Percentiles rank a stretch among this genome's conserved stretches.
Evolutionary conservation across 768 basidiomycete genomes (phyloP).

Genomic region (Trametes punicea): DNA sequence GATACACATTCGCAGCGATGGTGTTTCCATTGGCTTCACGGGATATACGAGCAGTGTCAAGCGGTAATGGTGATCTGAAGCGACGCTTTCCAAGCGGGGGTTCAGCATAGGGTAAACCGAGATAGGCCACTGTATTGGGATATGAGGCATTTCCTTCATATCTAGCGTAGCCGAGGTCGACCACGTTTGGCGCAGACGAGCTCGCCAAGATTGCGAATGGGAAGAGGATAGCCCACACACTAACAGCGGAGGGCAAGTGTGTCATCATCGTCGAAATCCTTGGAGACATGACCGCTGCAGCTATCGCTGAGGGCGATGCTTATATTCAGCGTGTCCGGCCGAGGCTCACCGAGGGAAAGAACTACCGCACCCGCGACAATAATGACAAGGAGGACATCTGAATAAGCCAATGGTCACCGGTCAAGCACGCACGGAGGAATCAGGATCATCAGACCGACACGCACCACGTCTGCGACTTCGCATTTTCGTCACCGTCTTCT

Average conservation of each 20-base stretch:
- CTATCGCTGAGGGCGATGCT: too few species aligned
- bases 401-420: constrained; percentile 10
- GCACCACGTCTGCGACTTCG: neutral
- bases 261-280: neutral
- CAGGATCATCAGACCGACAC: constrained; percentile 8
- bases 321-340: too few species aligned
- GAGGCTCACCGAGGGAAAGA: neutral
- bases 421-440: neutral
- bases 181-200: constrained; percentile 25
- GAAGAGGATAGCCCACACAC: neutral
- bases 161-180: constrained; percentile 57
- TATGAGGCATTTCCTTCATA: constrained; percentile 53
- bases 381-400: neutral
- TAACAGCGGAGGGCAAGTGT: neutral
- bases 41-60: constrained; percentile 46
- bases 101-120: constrained; percentile 40
- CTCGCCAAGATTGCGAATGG: neutral
- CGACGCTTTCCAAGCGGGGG: constrained; percentile 33
- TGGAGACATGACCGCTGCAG: neutral
- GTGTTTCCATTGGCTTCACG: constrained; percentile 35
- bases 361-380: neutral
- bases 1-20: constrained; percentile 52
- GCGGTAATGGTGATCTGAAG: constrained; percentile 46
- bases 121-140: constrained; percentile 52
- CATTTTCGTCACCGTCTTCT: neutral